These are phyloP conservation scores for Artemisia princeps DNA, from an alignment of 140 eudicot species.

Conservation along the genomic window DNA sequence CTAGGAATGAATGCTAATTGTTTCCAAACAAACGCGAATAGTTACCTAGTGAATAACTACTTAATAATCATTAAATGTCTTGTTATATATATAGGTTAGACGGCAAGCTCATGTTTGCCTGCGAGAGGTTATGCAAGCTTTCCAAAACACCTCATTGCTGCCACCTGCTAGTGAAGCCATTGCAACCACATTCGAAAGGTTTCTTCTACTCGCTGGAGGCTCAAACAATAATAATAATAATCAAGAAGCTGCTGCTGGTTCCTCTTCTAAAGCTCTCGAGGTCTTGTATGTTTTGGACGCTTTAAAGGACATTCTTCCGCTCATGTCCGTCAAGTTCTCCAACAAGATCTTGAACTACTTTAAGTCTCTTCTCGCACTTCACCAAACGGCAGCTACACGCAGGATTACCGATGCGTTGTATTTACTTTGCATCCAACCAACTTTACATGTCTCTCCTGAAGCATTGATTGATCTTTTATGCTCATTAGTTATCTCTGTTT, in stretches of 20 bases:
- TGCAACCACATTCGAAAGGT: slow-evolving; percentile 63
- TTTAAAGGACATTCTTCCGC: slow-evolving; percentile 63
- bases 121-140: slow-evolving; percentile 53
- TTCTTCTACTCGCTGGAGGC: slow-evolving; percentile 74
- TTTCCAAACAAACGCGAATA: too few species aligned
- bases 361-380: slow-evolving; percentile 59
- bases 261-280: slow-evolving; percentile 64
- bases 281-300: slow-evolving; percentile 70
- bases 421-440: slow-evolving; percentile 52
- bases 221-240: slow-evolving; percentile 47
- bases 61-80: not conserved
- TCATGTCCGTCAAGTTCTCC: slow-evolving; percentile 56
- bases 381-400: slow-evolving; percentile 56
- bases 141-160: slow-evolving; percentile 40
- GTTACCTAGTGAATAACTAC: not conserved
- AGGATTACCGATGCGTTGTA: slow-evolving; percentile 66
- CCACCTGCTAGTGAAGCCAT: slow-evolving; percentile 85
- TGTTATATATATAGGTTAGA: slow-evolving; percentile 48
- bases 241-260: slow-evolving; percentile 1
- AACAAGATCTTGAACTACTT: slow-evolving; percentile 59
- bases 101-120: slow-evolving; percentile 58
- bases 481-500: slow-evolving; percentile 48
- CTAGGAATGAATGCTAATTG: too few species aligned
- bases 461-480: slow-evolving; percentile 61
- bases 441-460: slow-evolving; percentile 61